Base-by-base conservation (phyloP, 495 filamentous ascomycete genomes). In the Xylaria flabelliformis region DNA sequence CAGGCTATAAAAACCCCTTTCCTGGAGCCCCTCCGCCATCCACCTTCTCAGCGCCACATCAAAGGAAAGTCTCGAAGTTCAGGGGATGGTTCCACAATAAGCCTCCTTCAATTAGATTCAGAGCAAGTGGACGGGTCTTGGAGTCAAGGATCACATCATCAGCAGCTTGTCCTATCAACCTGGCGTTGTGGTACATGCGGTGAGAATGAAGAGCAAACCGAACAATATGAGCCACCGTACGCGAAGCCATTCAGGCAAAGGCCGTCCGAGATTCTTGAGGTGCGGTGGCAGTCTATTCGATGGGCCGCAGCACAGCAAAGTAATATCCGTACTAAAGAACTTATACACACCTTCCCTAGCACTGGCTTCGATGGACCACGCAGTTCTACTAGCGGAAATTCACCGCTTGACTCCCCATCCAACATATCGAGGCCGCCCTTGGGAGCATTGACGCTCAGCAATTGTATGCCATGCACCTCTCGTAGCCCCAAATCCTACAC, bases 301-400 rank as follows among this genome's bases (percentile, higher is more conserved):
- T 65, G 69, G 36, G 19, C 21, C 2, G 69, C 21, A 34, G 24
- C 12, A 1, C 59, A 46, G 12, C 21, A 48, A n/a, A 65, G 26
- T 24, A 7, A 24, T 26, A 13, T 50, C 19, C 53, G 46, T 44
- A n/a, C 42, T 19, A 74, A 50, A 29, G 58, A 61, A 32, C 41
- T 71, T 12, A 66, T 41, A 59, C 64, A 68, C 26, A 67, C 53
- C 51, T 72, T 68, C 32, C 71, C 66, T 8, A 55, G 73, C 7
- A 73, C 74, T 39, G 77, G 77, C 21, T 71, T 78, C 4, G 76
- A 79, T 55, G 77, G 76, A 5, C 77, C 76, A 15, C 74, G 67
- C 13, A 78, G 77, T 70, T 77, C 77, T 34, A 66, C 73, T 15
- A 72, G 77, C 21, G 77, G 70, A 1, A 72, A 64, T 15, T 48